phyloP scores from a whole-genome alignment of 75 land plant genomes.

The Adiantum capillusveneris region DNA sequence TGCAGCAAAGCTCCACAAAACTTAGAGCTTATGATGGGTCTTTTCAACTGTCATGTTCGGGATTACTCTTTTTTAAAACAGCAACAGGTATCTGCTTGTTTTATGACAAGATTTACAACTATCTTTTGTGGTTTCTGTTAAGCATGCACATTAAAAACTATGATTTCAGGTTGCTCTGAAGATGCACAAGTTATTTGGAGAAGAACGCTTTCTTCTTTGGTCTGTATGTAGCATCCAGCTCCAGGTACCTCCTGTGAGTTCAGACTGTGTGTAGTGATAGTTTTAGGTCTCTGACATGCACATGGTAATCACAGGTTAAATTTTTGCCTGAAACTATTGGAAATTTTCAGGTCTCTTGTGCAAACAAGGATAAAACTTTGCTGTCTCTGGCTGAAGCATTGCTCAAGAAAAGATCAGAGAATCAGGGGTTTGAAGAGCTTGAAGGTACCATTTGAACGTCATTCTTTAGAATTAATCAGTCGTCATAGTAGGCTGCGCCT shows the following conservation, averaged over 20 bases:
- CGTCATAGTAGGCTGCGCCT: too few relatives aligned
- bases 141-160: too few relatives aligned
- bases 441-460: too few relatives aligned
- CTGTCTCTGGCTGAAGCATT: conserved; percentile 82
- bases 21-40: conserved; percentile 76
- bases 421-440: conserved; percentile 77
- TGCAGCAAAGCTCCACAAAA: conserved; percentile 69
- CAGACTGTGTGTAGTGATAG: not conserved
- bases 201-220: conserved; percentile 88
- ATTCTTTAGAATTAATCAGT: not conserved
- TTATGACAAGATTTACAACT: too few relatives aligned
- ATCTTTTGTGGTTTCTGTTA: too few relatives aligned
- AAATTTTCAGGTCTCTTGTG: conserved; percentile 49
- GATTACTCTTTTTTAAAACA: conserved; percentile 90
- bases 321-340: too few relatives aligned
- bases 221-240: conserved; percentile 95
- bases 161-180: conserved; percentile 97
- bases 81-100: conserved; percentile 77
- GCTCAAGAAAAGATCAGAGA: conserved; percentile 64
- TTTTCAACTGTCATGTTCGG: conserved; percentile 90
- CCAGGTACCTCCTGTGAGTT: conserved; percentile 53
- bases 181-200: conserved; percentile 81
- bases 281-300: too few relatives aligned
- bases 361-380: conserved; percentile 50
- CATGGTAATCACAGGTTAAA: too few relatives aligned